Base-by-base conservation (phyloP, 2,329 filamentous ascomycete species). In the Rutstroemia sp. region DNA sequence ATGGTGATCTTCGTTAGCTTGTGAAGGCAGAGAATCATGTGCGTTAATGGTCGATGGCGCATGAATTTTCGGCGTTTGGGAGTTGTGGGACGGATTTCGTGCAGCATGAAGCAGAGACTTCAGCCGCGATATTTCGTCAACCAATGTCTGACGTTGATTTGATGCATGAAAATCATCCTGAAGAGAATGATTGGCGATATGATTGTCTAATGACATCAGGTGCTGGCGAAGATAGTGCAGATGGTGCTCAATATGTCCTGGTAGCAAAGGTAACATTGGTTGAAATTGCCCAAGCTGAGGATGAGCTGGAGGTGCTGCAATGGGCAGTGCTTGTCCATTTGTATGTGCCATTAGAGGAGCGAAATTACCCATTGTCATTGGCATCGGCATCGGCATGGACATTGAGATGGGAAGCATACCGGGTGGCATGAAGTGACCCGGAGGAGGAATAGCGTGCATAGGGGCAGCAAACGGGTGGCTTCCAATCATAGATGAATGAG, bases 171-270 rank as follows among this genome's bases (percentile, higher is more conserved):
- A 75, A 61, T 81, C 79, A 57, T 85, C 81, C 41, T 55, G 53
- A 19, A 55, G 18, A 8, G 53, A 55, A n/a, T 55, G 47, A 18
- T 80, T 83, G 52, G 77, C 75, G 46, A 85, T 68, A 61, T 86
- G 81, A 58, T 81, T 77, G 60, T 83, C 77, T 42, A 79, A 73
- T 57, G 78, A 77, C 63, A 77, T 80, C 58, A 85, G 72, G n/a
- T 76, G 75, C n/a, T 66, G 63, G 42, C 74, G 75, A 54, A 85
- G 74, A 44, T 71, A 52, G 19, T 64, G 58, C 48, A 70, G 60
- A 46, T 68, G 65, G 18, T 55, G 53, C 21, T 53, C 44, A 58
- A 70, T 21, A 62, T 58, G 27, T 59, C 27, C 8, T 63, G 58
- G 42, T 18, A 23, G 53, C n/a, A 51, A 37, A 30, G 47, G 47